Conservation (phyloP, 169 alveolate genomes). For the Plasmodium knowlesi region DNA sequence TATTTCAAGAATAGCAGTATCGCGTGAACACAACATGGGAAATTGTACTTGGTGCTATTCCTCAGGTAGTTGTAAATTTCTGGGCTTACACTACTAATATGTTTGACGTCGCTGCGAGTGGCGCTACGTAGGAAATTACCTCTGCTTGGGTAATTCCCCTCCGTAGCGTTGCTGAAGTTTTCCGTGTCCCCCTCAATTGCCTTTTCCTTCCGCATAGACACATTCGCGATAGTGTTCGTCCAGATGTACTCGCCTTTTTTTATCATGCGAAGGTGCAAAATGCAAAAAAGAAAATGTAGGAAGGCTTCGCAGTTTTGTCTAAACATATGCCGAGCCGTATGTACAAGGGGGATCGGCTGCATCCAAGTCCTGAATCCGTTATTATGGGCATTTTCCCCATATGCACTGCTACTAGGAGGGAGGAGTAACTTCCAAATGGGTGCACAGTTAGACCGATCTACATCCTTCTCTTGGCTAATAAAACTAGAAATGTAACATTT, state of each 20-base stretch:
- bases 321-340: background rate
- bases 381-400: background rate
- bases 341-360: background rate
- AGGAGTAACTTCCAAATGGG: background rate
- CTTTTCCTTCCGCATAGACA: background rate
- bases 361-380: background rate
- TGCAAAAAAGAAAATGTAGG: background rate
- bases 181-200: background rate
- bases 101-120: background rate
- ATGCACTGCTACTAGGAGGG: background rate
- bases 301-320: background rate
- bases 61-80: conserved; percentile 8
- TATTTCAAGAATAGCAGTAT: conserved; percentile 28
- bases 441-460: conserved; percentile 22
- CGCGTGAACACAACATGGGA: conserved; percentile 56
- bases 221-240: background rate
- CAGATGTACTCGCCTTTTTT: background rate
- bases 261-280: background rate
- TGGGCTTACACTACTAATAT: background rate
- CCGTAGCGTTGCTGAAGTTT: background rate
- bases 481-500: conserved; percentile 40
- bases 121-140: background rate
- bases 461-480: conserved; percentile 37
- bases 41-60: background rate
- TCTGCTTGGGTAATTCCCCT: background rate